These are phyloP conservation scores for Iris pallida DNA, from an alignment of 116 monocot genomes.

Conservation along the genomic window DNA sequence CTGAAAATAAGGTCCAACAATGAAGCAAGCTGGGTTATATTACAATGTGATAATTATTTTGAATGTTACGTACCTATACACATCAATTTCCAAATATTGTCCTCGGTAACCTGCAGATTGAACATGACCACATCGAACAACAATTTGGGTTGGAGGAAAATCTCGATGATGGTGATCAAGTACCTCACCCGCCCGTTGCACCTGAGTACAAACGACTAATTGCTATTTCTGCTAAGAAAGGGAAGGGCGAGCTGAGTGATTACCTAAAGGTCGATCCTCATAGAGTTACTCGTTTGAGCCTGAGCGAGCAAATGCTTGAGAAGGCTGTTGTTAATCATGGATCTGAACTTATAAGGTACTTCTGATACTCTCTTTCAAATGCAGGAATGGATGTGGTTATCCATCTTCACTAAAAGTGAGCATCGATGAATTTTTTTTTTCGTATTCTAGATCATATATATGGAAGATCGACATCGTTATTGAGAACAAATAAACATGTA, in stretches of 20 bases:
- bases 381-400: background rate
- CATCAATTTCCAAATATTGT: background rate
- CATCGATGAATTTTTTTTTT: too few relatives aligned
- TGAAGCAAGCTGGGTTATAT: background rate
- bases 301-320: slow-evolving; percentile 41
- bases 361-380: background rate
- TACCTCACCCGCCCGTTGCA: slow-evolving; percentile 2
- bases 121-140: slow-evolving; percentile 21
- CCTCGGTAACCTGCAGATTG: slow-evolving; percentile 4
- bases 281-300: slow-evolving; percentile 41
- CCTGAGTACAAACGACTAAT: slow-evolving; percentile 32
- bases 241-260: slow-evolving; percentile 18
- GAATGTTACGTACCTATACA: background rate
- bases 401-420: background rate
- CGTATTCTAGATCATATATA: too few relatives aligned
- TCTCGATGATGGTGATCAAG: slow-evolving; percentile 10
- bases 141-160: slow-evolving; percentile 34
- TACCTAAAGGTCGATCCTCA: slow-evolving; percentile 34
- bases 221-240: slow-evolving; percentile 43
- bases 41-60: background rate
- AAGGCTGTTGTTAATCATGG: slow-evolving; percentile 34
- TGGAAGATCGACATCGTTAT: too few relatives aligned
- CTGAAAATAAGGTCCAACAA: background rate
- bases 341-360: slow-evolving; percentile 46
- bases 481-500: background rate